Evolutionary conservation across 108 stramenopile genomes (phyloP).

Genomic region (Fragilaria radians): DNA sequence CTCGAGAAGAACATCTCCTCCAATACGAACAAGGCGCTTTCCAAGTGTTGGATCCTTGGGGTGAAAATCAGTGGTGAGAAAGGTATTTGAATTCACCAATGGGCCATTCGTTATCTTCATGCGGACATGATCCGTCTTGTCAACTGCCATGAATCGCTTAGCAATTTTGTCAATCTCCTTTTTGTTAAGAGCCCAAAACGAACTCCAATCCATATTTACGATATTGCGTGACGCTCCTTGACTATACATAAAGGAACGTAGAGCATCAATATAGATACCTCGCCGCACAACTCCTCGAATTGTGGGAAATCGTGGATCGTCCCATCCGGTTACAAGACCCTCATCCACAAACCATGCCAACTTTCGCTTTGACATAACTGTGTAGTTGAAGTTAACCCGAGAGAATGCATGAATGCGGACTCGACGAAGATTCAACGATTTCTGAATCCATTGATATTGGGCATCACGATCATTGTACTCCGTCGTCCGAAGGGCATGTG

Average conservation of each 20-base stretch:
- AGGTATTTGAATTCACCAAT: constrained; percentile 29
- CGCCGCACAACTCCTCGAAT: constrained; percentile 91
- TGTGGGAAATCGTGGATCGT: constrained; percentile 98
- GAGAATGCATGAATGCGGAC: constrained; percentile 94
- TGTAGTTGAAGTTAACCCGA: constrained; percentile 96
- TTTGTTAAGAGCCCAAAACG: constrained; percentile 98
- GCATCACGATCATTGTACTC: constrained; percentile 98
- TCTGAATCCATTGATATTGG: constrained; percentile 93
- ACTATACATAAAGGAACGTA: constrained; percentile 83
- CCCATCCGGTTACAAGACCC: constrained; percentile 93
- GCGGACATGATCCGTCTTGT: constrained; percentile 44
- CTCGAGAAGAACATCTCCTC: constrained; percentile 75
- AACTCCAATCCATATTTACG: constrained; percentile 97
- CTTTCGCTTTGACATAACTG: constrained; percentile 96
- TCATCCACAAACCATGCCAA: constrained; percentile 98
- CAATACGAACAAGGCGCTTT: constrained; percentile 66
- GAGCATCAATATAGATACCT: constrained; percentile 84
- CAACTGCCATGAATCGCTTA: constrained; percentile 95
- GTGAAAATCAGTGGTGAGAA: constrained; percentile 63
- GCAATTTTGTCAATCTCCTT: constrained; percentile 88
- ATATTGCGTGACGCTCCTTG: constrained; percentile 89
- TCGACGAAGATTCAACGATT: constrained; percentile 75
- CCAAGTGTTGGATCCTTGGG: constrained; percentile 93
- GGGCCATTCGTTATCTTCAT: constrained; percentile 73
- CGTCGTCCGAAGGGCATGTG: constrained; percentile 97